These are phyloP conservation scores for Neofusicoccum laricinum DNA, from an alignment of 2,329 filamentous ascomycete species.

Conservation along the genomic window DNA sequence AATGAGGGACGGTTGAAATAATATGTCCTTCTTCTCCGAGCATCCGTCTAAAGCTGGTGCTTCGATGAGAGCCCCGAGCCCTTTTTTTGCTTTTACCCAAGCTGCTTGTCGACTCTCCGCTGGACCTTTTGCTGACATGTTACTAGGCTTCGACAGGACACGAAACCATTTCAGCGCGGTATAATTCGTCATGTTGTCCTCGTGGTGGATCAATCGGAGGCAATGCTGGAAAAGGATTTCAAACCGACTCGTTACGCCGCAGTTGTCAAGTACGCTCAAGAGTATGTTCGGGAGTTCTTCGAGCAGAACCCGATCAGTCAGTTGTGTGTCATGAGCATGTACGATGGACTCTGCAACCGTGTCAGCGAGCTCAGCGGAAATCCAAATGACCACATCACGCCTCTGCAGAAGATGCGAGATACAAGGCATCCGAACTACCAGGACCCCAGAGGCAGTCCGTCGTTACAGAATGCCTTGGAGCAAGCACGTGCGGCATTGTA, in stretches of 20 bases:
- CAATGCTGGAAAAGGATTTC: conserved; percentile 94
- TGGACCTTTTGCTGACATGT: neutral
- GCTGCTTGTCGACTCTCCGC: neutral
- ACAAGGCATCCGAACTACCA: conserved; percentile 65
- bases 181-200: conserved; percentile 96
- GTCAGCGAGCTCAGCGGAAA: conserved; percentile 91
- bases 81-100: too few species aligned
- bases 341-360: conserved; percentile 81
- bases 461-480: conserved; percentile 88
- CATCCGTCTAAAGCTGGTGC: too few species aligned
- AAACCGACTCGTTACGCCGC: conserved; percentile 83
- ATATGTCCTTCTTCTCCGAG: neutral
- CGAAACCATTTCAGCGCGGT: conserved; percentile 89
- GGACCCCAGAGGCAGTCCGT: conserved; percentile 50
- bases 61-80: too few species aligned
- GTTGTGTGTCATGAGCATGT: conserved; percentile 87
- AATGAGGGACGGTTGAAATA: too few species aligned
- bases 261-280: conserved; percentile 75
- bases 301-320: conserved; percentile 99
- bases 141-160: conserved; percentile 77
- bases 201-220: conserved; percentile 85
- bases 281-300: conserved; percentile 92
- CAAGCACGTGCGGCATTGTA: conserved; percentile 92
- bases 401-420: conserved; percentile 63
- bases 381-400: conserved; percentile 80